These are phyloP conservation scores for Ceratobasidium sp. DNA, from an alignment of 1,284 basidiomycete genomes.

Conservation along the genomic window DNA sequence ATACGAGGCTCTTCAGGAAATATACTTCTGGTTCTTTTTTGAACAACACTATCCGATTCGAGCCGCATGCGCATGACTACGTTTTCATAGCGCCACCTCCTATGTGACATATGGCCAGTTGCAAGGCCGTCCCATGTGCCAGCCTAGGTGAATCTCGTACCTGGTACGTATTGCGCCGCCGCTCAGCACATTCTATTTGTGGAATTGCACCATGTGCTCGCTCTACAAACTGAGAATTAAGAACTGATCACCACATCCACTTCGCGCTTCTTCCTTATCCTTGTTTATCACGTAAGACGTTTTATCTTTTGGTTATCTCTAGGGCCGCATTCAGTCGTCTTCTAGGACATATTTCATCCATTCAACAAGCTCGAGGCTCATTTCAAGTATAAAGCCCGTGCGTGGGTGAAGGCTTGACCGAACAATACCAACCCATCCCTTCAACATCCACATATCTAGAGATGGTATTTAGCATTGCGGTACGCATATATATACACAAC, in stretches of 20 bases:
- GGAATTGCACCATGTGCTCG: not conserved
- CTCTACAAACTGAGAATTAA: not conserved
- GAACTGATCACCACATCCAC: too few species aligned
- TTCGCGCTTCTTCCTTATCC: slow-evolving; percentile 6
- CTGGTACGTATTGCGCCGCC: not conserved
- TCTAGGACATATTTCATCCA: not conserved
- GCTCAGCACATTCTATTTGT: not conserved
- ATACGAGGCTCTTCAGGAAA: too few species aligned
- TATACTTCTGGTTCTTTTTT: too few species aligned
- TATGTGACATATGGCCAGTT: not conserved
- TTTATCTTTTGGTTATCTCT: not conserved
- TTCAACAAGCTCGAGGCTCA: not conserved
- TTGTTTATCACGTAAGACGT: not conserved
- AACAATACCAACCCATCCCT: slow-evolving; percentile 13
- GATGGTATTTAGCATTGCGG: slow-evolving; percentile 15
- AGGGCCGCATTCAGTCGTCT: not conserved
- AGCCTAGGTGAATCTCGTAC: not conserved
- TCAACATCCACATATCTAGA: not conserved
- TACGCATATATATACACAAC: not conserved
- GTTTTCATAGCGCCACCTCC: not conserved
- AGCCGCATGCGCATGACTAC: too few species aligned
- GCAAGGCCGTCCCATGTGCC: not conserved
- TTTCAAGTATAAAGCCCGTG: not conserved
- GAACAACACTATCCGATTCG: too few species aligned
- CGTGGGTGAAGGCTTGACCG: not conserved